Percentiles rank a stretch among this genome's conserved stretches.
Conservation (phyloP, 2,329 filamentous ascomycete genomes). For the Cordyceps militaris region DNA sequence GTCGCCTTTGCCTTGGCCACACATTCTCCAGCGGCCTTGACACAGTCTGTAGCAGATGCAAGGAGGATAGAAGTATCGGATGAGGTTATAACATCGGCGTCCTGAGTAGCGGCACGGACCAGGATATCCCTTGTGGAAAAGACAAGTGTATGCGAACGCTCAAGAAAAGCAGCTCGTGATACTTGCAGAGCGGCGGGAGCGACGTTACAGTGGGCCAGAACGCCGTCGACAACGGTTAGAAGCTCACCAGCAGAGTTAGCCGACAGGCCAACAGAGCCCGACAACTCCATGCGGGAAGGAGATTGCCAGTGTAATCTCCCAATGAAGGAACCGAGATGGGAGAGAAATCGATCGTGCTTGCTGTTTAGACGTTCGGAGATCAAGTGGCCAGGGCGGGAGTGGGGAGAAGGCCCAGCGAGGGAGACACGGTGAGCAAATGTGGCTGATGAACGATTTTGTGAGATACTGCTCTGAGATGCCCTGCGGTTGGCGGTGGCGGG, state of each 20-base stretch:
- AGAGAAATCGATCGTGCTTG: constrained; percentile 82
- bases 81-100: constrained; percentile 73
- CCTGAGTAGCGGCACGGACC: constrained; percentile 57
- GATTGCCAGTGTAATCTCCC: constrained; percentile 84
- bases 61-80: constrained; percentile 71
- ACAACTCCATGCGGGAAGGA: constrained; percentile 78
- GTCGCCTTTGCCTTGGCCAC: constrained; percentile 78
- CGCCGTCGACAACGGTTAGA: constrained; percentile 70
- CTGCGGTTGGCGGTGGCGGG: constrained; percentile 25
- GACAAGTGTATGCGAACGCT: constrained; percentile 72
- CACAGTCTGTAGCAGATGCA: constrained; percentile 75
- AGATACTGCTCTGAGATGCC: constrained; percentile 30
- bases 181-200: constrained; percentile 59
- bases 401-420: constrained; percentile 59
- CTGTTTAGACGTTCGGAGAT: constrained; percentile 75
- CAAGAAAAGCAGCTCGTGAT: constrained; percentile 69
- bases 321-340: constrained; percentile 87
- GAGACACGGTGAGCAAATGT: constrained; percentile 68
- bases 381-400: constrained; percentile 60
- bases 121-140: constrained; percentile 75
- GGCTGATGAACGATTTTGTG: constrained; percentile 43
- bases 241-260: constrained; percentile 75
- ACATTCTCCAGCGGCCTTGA: constrained; percentile 85
- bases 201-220: constrained; percentile 69
- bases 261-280: constrained; percentile 74